phyloP scores from a whole-genome alignment of 1,139 yeast species.

The Meyerozyma guilliermondii region DNA sequence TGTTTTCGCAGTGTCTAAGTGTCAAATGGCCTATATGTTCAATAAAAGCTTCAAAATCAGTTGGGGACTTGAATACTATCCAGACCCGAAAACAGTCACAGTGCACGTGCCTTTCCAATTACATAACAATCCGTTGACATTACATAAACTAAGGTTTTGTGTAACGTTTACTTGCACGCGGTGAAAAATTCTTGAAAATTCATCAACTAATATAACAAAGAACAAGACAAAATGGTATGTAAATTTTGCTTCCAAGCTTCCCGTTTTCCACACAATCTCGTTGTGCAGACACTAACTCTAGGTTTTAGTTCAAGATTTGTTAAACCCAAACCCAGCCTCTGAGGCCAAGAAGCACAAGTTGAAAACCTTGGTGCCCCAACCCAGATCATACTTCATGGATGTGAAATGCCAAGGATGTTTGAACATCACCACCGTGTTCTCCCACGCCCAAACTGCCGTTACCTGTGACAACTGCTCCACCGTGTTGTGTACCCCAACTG shows the following conservation, averaged over 20 bases:
- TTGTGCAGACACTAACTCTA: not conserved
- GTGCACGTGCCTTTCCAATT: not conserved
- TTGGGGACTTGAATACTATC: not conserved
- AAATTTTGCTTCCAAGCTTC: not conserved
- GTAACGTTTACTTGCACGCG: conserved; percentile 3
- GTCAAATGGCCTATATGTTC: not conserved
- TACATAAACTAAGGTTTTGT: not conserved
- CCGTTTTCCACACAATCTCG: not conserved
- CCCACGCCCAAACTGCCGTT: conserved; percentile 99
- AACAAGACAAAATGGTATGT: conserved; percentile 11
- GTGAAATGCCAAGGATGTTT: conserved; percentile 99
- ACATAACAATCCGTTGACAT: not conserved
- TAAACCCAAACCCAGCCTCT: conserved; percentile 95
- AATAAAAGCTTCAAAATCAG: not conserved
- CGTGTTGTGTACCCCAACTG: conserved; percentile 97
- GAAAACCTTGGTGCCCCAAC: conserved; percentile 94
- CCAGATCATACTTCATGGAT: conserved; percentile 99
- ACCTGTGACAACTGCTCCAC: conserved; percentile 98
- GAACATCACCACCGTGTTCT: conserved; percentile 98
- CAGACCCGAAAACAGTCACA: not conserved
- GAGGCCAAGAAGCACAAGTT: conserved; percentile 97
- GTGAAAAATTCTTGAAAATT: conserved; percentile 9
- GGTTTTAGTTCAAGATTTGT: conserved; percentile 37
- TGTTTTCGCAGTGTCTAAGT: not conserved
- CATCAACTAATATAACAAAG: conserved; percentile 2